Evolutionary conservation across 257 asterid genomes (phyloP), one percentile per base, ranked within the genome.

Genomic region (Anisodus acutangulus): DNA sequence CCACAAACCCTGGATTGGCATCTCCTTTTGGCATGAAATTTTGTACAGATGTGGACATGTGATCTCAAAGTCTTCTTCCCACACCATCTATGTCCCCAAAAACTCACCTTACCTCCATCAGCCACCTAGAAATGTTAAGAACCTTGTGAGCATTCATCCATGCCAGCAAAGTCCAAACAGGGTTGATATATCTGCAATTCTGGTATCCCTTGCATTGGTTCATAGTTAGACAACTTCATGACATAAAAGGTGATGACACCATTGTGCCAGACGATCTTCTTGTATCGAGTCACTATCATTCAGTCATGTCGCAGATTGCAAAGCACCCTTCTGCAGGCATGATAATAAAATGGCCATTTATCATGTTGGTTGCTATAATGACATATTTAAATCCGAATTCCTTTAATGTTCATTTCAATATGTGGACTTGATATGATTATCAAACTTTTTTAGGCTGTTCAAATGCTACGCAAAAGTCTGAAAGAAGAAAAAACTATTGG

Each of bases 381-480:
- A 51, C 68, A 81, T 53, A 70, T 19, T 55, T 37, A 6, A 19
- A 79, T 37, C 19, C 78, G 82, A 76, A 82, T 22, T 54, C 68
- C 19, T 70, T 45, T 86, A 19, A 63, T 47, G 13, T 10, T 43
- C 67, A 22, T 60, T 45, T 72, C 22, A 41, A 72, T 58, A 47
- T 22, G 41, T 47, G 80, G 80, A 72, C 43, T 72, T 45, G 41
- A 60, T 71, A 58, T 71, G 43, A 72, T 53, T 68, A 58, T 85
- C 49, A 64, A 87, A 71, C 85, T 22, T 74, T 41, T 72, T 84
- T 83, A 95, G 98, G 98, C 98, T 63, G 97, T 93, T 85, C 90
- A 87, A 86, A 71, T 89, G 83, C 98, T 95, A 71, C 98, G 95
- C 89, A 93, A 89, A 74, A 88, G 84, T 86, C 89, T 91, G 86